phyloP scores from a whole-genome alignment of 2,329 filamentous ascomycete genomes.

The Sporothrix luriei region DNA sequence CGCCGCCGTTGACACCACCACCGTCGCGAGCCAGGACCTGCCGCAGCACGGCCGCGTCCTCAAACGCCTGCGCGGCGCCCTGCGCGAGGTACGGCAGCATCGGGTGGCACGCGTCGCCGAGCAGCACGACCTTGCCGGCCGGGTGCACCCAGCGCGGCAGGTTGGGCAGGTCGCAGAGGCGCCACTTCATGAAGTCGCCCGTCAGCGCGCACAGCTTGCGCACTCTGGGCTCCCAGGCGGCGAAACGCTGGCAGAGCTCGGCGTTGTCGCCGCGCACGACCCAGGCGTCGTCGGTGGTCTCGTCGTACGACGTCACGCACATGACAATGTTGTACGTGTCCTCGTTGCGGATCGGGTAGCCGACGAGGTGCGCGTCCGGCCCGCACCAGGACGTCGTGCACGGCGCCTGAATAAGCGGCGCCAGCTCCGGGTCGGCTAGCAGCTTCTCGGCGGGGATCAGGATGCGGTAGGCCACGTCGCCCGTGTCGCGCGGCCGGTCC shows the following conservation, averaged over 20 bases:
- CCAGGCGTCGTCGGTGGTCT: conserved; percentile 34
- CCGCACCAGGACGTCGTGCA: conserved; percentile 42
- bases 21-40: conserved; percentile 31
- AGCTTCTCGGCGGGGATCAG: conserved; percentile 40
- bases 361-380: conserved; percentile 42
- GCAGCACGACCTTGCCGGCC: conserved; percentile 46
- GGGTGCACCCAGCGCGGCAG: conserved; percentile 49
- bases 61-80: conserved; percentile 49
- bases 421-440: conserved; percentile 40
- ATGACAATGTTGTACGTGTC: conserved; percentile 43
- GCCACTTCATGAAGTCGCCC: conserved; percentile 51
- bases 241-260: conserved; percentile 44
- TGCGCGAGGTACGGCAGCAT: conserved; percentile 54
- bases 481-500: conserved; percentile 39
- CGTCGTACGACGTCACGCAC: conserved; percentile 36
- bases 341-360: conserved; percentile 41
- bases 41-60: conserved; percentile 45
- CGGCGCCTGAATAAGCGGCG: conserved; percentile 39
- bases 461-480: conserved; percentile 45
- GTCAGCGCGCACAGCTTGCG: conserved; percentile 44
- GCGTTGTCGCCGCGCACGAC: conserved; percentile 42
- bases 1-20: no score
- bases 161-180: conserved; percentile 48
- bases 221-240: conserved; percentile 44
- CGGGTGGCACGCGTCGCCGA: conserved; percentile 52